phyloP scores from a whole-genome alignment of 305 asterid genomes.

The Solanum hybrid region DNA sequence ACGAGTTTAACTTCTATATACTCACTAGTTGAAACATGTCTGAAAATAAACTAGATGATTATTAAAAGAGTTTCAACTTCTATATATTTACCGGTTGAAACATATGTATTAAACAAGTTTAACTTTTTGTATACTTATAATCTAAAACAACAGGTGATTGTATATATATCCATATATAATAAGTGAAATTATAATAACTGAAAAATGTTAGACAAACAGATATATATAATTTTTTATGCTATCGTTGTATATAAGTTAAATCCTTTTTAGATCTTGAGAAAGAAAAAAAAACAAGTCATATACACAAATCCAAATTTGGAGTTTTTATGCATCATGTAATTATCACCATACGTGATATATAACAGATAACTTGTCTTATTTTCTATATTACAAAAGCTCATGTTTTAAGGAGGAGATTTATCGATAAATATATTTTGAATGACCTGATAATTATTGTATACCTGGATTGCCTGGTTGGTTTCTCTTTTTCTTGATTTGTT shows the following conservation, averaged over 20 bases:
- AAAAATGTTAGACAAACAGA: not conserved
- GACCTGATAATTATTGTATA: not conserved
- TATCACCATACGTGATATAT: not conserved
- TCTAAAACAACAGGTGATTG: not conserved
- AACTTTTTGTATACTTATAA: not conserved
- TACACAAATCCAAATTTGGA: not conserved
- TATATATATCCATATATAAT: not conserved
- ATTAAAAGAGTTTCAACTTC: not conserved
- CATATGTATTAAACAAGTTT: not conserved
- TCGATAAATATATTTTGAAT: not conserved
- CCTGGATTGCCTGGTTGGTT: constrained; percentile 23
- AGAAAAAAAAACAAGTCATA: not conserved
- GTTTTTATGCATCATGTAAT: not conserved
- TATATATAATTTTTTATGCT: not conserved
- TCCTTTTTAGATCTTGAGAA: not conserved
- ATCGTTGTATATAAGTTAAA: not conserved
- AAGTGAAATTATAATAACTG: not conserved
- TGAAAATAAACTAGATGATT: not conserved
- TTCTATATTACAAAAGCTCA: not conserved
- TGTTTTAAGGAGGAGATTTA: not conserved
- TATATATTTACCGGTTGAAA: not conserved
- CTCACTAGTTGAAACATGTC: no score
- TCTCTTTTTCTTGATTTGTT: constrained; percentile 14
- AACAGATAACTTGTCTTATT: not conserved
- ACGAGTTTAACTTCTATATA: not conserved